Percentiles rank a stretch among this genome's conserved stretches.
Evolutionary conservation across 257 asterid genomes (phyloP).

Genomic region (Solanum peruvianum): DNA sequence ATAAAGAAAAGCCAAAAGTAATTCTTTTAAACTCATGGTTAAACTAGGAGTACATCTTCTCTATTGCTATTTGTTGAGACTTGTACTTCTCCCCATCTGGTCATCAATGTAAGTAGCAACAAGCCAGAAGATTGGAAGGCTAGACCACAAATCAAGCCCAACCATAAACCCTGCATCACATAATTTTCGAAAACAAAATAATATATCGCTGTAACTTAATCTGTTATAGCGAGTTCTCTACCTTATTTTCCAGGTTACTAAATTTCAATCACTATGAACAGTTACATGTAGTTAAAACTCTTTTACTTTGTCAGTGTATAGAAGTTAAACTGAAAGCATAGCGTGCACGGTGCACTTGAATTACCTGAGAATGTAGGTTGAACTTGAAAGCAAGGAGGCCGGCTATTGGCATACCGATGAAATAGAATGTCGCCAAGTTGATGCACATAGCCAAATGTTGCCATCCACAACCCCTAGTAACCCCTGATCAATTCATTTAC

Average conservation of each 20-base stretch:
- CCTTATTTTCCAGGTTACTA: neutral
- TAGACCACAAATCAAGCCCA: slow-evolving; percentile 60
- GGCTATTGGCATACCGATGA: slow-evolving; percentile 60
- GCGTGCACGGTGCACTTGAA: no score
- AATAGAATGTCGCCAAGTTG: slow-evolving; percentile 51
- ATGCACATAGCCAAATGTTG: slow-evolving; percentile 52
- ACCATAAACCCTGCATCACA: slow-evolving; percentile 61
- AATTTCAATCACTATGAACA: neutral
- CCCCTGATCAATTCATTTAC: slow-evolving; percentile 29
- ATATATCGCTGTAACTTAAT: neutral
- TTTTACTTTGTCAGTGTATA: neutral
- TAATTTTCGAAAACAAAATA: neutral
- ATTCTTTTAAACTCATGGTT: neutral
- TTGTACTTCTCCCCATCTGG: slow-evolving; percentile 42
- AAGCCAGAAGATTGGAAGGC: slow-evolving; percentile 42
- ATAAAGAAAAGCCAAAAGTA: no score
- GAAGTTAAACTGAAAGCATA: no score
- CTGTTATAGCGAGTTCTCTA: neutral
- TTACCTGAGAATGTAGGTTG: slow-evolving; percentile 48
- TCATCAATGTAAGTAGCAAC: slow-evolving; percentile 35
- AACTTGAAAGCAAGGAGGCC: slow-evolving; percentile 45
- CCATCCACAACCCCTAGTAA: slow-evolving; percentile 76
- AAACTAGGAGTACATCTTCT: neutral
- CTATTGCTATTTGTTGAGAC: slow-evolving; percentile 1
- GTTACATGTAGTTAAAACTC: neutral